Conservation (phyloP, 768 basidiomycete species). For the Lentinula detonsa region DNA sequence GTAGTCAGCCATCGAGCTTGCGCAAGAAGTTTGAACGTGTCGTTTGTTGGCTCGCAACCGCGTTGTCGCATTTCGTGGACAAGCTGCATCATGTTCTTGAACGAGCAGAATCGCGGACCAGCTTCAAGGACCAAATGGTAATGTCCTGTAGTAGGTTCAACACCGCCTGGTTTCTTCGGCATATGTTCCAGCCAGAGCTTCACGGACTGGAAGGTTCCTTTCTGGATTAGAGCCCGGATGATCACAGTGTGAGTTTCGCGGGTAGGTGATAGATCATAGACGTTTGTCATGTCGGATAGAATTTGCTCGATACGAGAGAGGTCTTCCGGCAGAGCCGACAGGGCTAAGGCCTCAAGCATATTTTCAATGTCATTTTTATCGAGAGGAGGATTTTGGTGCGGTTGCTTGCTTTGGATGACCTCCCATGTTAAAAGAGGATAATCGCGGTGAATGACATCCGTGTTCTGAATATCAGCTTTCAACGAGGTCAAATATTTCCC, state of each 20-base stretch:
- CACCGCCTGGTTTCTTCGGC: slow-evolving; percentile 38
- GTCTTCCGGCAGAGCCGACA: slow-evolving; percentile 47
- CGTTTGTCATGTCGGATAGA: slow-evolving; percentile 38
- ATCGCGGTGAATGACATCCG: slow-evolving; percentile 4
- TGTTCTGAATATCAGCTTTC: neutral
- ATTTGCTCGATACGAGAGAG: slow-evolving; percentile 49
- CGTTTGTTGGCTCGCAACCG: slow-evolving; percentile 34
- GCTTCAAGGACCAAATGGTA: slow-evolving; percentile 49
- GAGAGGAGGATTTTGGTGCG: neutral
- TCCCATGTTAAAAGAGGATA: slow-evolving; percentile 4
- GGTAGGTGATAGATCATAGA: slow-evolving; percentile 41
- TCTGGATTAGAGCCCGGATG: slow-evolving; percentile 39
- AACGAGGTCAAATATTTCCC: neutral
- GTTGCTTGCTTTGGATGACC: neutral
- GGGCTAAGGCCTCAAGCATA: slow-evolving; percentile 40
- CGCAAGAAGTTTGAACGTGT: slow-evolving; percentile 46
- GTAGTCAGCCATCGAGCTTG: slow-evolving; percentile 29
- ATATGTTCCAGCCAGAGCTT: slow-evolving; percentile 49
- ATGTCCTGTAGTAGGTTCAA: slow-evolving; percentile 43
- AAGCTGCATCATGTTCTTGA: slow-evolving; percentile 29
- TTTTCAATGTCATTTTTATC: slow-evolving; percentile 10
- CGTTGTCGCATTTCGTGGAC: slow-evolving; percentile 28
- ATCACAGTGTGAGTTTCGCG: slow-evolving; percentile 44
- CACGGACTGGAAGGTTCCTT: slow-evolving; percentile 36
- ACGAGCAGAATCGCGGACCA: slow-evolving; percentile 23